Evolutionary conservation across 2,329 filamentous ascomycete genomes (phyloP).

Genomic region (Keithomyces neogunnii): DNA sequence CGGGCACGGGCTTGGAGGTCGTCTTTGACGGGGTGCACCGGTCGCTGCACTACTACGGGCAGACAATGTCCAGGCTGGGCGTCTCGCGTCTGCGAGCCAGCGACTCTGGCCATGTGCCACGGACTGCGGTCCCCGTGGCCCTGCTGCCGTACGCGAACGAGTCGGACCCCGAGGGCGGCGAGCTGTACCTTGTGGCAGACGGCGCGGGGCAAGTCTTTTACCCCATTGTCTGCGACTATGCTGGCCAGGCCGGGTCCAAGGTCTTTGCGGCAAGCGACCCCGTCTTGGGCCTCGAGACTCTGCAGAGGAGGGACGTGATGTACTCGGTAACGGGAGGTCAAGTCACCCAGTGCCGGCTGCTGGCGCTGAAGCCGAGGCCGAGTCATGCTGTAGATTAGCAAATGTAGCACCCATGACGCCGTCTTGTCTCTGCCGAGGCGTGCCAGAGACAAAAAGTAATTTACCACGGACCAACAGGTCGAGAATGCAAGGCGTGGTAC

Average conservation of each 20-base stretch:
- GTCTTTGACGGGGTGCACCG: conserved; percentile 15
- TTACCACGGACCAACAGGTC: too few species aligned
- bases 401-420: too few species aligned
- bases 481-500: too few species aligned
- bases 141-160: conserved; percentile 8
- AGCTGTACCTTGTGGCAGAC: conserved; percentile 14
- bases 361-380: conserved; percentile 2
- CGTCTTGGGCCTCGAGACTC: conserved; percentile 12
- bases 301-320: conserved; percentile 14
- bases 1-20: conserved; percentile 9
- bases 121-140: conserved; percentile 11
- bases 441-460: too few species aligned
- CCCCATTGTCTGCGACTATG: conserved; percentile 21
- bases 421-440: too few species aligned
- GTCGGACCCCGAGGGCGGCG: conserved; percentile 4
- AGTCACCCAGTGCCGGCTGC: conserved; percentile 9
- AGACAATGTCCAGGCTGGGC: conserved; percentile 22
- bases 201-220: conserved; percentile 15
- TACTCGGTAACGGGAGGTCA: conserved; percentile 19
- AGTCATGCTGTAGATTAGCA: too few species aligned
- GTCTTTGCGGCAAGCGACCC: conserved; percentile 20
- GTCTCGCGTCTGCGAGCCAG: conserved; percentile 21
- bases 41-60: conserved; percentile 25
- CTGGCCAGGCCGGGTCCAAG: conserved; percentile 12
- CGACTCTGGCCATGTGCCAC: conserved; percentile 11